Percentiles rank a stretch among this genome's conserved stretches.
These are phyloP conservation scores for Aureobasidium sp. DNA, from an alignment of 2,329 filamentous ascomycete species.

Conservation along the genomic window DNA sequence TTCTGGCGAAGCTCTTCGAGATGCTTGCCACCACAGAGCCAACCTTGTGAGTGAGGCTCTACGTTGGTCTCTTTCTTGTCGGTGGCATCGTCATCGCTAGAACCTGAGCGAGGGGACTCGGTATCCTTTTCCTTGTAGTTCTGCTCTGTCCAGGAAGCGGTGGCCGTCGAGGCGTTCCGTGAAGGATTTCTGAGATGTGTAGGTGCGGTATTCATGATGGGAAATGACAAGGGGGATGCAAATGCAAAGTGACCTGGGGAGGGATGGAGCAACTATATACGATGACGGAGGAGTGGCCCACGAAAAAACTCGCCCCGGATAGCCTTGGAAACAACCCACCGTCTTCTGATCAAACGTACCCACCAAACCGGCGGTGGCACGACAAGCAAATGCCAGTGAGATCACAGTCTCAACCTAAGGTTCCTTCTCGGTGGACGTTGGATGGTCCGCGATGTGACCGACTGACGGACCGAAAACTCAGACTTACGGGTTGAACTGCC, in stretches of 20 bases:
- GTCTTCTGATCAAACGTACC: constrained; percentile 8
- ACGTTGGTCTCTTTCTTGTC: constrained; percentile 11
- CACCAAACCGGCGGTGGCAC: constrained; percentile 5
- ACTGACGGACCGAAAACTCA: constrained; percentile 15
- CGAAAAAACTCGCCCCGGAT: constrained; percentile 10
- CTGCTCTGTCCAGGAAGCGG: not conserved
- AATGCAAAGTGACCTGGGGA: not conserved
- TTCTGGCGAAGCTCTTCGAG: constrained; percentile 29
- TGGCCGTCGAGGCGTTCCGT: not conserved
- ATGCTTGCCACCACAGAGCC: constrained; percentile 34
- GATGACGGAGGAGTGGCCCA: constrained; percentile 7
- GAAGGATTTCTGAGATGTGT: constrained; percentile 4
- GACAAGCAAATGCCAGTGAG: constrained; percentile 12
- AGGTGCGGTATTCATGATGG: constrained; percentile 11
- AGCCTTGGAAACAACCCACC: constrained; percentile 5
- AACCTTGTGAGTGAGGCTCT: constrained; percentile 10
- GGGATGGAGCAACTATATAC: constrained; percentile 10
- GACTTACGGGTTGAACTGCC: constrained; percentile 3
- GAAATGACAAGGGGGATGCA: not conserved
- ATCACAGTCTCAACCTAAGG: constrained; percentile 14
- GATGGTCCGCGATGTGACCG: constrained; percentile 15
- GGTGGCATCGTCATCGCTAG: not conserved
- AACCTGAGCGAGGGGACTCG: constrained; percentile 2
- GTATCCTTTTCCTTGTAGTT: constrained; percentile 11
- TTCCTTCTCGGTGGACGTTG: constrained; percentile 14